phyloP scores from a whole-genome alignment of 2,329 filamentous ascomycete genomes.

The Trichoderma aggressivum region DNA sequence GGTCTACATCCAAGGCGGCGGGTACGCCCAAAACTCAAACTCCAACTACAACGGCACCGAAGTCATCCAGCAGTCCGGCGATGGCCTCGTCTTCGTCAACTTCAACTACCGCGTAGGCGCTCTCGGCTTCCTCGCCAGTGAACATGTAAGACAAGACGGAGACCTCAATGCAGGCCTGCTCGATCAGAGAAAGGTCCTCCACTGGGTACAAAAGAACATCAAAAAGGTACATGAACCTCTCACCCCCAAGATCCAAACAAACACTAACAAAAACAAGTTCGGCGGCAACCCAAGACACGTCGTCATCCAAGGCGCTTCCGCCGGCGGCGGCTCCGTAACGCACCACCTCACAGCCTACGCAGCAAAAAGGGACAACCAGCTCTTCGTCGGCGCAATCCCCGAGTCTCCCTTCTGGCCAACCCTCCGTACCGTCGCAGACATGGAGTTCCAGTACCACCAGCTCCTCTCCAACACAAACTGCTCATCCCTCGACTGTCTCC shows the following conservation, averaged over 20 bases:
- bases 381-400: slow-evolving; percentile 46
- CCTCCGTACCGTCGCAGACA: slow-evolving; percentile 41
- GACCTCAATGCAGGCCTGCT: slow-evolving; percentile 61
- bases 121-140: slow-evolving; percentile 60
- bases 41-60: slow-evolving; percentile 50
- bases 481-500: slow-evolving; percentile 21
- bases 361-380: slow-evolving; percentile 39
- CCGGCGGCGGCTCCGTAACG: slow-evolving; percentile 57
- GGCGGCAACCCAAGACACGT: slow-evolving; percentile 58
- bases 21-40: slow-evolving; percentile 48
- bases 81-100: slow-evolving; percentile 53
- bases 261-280: slow-evolving; percentile 36
- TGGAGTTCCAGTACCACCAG: slow-evolving; percentile 48
- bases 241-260: neutral
- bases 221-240: slow-evolving; percentile 33
- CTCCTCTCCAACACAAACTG: slow-evolving; percentile 38
- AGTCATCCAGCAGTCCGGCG: slow-evolving; percentile 42
- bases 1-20: slow-evolving; percentile 45
- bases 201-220: slow-evolving; percentile 62
- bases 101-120: slow-evolving; percentile 63
- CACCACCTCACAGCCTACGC: slow-evolving; percentile 49
- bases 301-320: slow-evolving; percentile 59
- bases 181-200: slow-evolving; percentile 58
- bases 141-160: slow-evolving; percentile 52
- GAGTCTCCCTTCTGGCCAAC: slow-evolving; percentile 51